Evolutionary conservation across 2,329 filamentous ascomycete genomes (phyloP).

Genomic region (Coleophoma eucalyptorum): DNA sequence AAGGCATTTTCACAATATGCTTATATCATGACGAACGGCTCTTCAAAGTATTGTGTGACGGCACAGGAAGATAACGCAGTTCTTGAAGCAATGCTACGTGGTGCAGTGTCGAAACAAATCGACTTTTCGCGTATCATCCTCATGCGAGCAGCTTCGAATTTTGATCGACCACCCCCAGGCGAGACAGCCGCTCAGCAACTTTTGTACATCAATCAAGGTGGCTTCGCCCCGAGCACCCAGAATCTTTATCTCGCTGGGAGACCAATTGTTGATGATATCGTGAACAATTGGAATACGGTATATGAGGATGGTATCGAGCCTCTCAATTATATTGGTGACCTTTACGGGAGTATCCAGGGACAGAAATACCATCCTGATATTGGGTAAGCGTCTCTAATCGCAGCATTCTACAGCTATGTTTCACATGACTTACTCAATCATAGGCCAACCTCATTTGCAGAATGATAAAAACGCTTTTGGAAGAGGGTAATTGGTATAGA

Average conservation of each 20-base stretch:
- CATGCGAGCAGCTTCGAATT: conserved; percentile 64
- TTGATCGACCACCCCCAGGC: conserved; percentile 61
- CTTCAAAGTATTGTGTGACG: conserved; percentile 61
- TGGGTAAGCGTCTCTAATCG: not conserved
- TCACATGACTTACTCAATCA: no score
- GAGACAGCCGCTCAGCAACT: conserved; percentile 55
- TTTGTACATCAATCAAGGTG: conserved; percentile 53
- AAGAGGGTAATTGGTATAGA: no score
- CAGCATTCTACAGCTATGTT: no score
- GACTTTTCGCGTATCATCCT: conserved; percentile 64
- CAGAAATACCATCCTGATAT: not conserved
- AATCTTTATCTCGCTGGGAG: conserved; percentile 65
- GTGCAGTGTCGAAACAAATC: conserved; percentile 47
- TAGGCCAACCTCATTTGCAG: no score
- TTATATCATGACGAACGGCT: conserved; percentile 59
- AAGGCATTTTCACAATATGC: conserved; percentile 62
- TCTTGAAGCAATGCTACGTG: conserved; percentile 58
- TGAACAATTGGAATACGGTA: conserved; percentile 53
- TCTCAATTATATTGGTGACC: conserved; percentile 65
- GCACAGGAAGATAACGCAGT: conserved; percentile 69
- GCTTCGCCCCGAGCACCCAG: conserved; percentile 54
- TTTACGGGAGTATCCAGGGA: conserved; percentile 65
- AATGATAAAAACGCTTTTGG: no score
- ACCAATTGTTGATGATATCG: conserved; percentile 57
- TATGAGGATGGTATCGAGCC: conserved; percentile 53